Base-by-base conservation (phyloP, 495 filamentous ascomycete genomes). In the Aspergillus heteromorphus region DNA sequence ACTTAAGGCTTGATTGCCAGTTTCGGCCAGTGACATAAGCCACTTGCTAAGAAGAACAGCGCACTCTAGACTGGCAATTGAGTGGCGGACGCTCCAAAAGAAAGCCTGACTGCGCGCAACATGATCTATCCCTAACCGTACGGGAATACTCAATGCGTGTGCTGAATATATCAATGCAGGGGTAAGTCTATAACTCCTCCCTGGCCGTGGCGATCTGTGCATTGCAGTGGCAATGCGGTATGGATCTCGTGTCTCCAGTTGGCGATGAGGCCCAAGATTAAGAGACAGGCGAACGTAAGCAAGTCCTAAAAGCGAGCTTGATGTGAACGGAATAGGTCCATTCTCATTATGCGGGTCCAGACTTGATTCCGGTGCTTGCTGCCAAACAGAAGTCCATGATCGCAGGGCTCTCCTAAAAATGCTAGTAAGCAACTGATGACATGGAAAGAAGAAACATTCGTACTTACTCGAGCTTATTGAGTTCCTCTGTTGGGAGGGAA, bases 71-170 rank as follows among this genome's bases (percentile, higher is more conserved):
- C 71, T 75, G 7, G 70, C 73, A 14, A 78, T 63, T 0, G 75
- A 76, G 56, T 79, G 75, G 18, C 73, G 69, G 10, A 78, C 72
- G 40, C 72, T 73, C 77, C 76, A 80, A 42, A 76, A 74, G 29
- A 78, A 73, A 4, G 73, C 73, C 51, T 78, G 71, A 14, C 68
- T 74, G 31, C 63, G 69, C 7, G 75, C 76, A 45, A 78, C 73
- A 18, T 73, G 71, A 18, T 73, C 66, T 8, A 80, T 68, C 0
- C 72, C 72, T 11, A 74, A 45, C 6, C 69, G 61, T 1, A 74
- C 70, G 4, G 72, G 72, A 8, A 74, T 71, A 19, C 70, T 70
- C n/a, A 74, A 59, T 5, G 69, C 69, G 43, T 74, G 65, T 47
- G 68, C 68, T 4, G 71, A 60, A 40, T 74, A 71, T 11, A 74